Evolutionary conservation across 495 filamentous ascomycete species (phyloP).

Genomic region (Aspergillus haitiensis): DNA sequence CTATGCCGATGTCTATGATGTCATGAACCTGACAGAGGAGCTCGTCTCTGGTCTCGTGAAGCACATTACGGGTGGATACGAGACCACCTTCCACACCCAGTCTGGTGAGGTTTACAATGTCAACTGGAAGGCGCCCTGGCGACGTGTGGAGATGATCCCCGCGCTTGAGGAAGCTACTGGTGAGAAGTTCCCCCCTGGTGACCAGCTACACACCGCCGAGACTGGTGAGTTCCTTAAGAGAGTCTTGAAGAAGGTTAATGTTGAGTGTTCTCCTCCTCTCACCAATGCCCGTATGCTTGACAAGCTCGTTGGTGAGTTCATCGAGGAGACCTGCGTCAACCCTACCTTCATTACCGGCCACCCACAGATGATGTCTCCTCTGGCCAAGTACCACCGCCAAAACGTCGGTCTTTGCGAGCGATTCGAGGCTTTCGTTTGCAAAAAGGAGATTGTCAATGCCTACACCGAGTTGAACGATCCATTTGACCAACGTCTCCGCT

Average conservation of each 20-base stretch:
- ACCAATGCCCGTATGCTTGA: slow-evolving; percentile 98
- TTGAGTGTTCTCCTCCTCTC: slow-evolving; percentile 84
- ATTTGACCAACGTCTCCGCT: slow-evolving; percentile 88
- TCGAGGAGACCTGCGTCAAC: slow-evolving; percentile 90
- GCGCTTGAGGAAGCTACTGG: slow-evolving; percentile 85
- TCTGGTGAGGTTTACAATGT: slow-evolving; percentile 80
- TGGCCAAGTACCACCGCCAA: slow-evolving; percentile 90
- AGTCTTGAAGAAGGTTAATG: slow-evolving; percentile 81
- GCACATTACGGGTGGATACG: slow-evolving; percentile 78
- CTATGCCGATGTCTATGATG: slow-evolving; percentile 87
- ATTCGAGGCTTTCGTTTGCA: slow-evolving; percentile 96
- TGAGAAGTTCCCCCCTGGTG: slow-evolving; percentile 87
- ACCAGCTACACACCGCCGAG: slow-evolving; percentile 85
- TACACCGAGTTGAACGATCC: slow-evolving; percentile 99
- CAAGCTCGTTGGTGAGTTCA: slow-evolving; percentile 93
- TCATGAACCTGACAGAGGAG: slow-evolving; percentile 93
- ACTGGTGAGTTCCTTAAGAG: slow-evolving; percentile 82
- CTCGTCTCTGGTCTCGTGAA: slow-evolving; percentile 91
- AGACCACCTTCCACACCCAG: slow-evolving; percentile 80
- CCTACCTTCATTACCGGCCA: slow-evolving; percentile 95
- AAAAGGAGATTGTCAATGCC: slow-evolving; percentile 94
- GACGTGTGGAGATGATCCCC: slow-evolving; percentile 93
- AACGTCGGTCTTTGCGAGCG: slow-evolving; percentile 87
- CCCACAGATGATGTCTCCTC: slow-evolving; percentile 95
- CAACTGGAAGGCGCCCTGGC: slow-evolving; percentile 96